A percentile compares a stretch with the other conserved stretches of the same genome.
Evolutionary conservation across 2,329 filamentous ascomycete genomes (phyloP).

Genomic region (Helotiales sp.): DNA sequence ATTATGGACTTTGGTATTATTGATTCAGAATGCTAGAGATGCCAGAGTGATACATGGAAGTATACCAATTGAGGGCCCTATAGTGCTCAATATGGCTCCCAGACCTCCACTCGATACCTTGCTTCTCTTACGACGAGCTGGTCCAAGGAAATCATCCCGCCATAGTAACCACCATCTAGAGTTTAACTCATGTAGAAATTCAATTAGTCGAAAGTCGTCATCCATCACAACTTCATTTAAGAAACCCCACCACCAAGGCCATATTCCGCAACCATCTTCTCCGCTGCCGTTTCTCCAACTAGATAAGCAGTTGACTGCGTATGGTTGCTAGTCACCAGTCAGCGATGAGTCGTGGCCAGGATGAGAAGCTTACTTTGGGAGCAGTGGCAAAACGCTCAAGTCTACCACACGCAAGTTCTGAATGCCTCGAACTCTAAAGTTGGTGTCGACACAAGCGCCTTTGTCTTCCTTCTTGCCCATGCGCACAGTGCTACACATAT

Average conservation of each 20-base stretch:
- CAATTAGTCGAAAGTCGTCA: too few species aligned
- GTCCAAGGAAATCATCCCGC: too few species aligned
- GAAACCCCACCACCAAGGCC: constrained; percentile 4
- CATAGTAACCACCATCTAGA: too few species aligned
- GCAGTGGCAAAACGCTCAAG: constrained; percentile 51
- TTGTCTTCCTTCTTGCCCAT: constrained; percentile 51
- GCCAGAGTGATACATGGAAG: too few species aligned
- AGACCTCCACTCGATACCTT: too few species aligned
- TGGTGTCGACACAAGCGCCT: constrained; percentile 49
- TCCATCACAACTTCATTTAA: background rate
- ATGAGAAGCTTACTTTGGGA: constrained; percentile 44
- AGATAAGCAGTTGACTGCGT: constrained; percentile 55
- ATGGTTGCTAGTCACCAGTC: constrained; percentile 42
- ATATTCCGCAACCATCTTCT: constrained; percentile 49
- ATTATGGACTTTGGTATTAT: too few species aligned
- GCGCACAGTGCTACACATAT: constrained; percentile 56
- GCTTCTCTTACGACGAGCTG: too few species aligned
- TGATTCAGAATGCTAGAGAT: too few species aligned
- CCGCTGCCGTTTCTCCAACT: constrained; percentile 51
- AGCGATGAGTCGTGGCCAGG: background rate
- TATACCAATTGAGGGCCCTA: too few species aligned
- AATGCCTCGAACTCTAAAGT: constrained; percentile 49
- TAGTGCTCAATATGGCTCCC: too few species aligned
- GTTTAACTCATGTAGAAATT: too few species aligned
- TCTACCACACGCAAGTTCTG: constrained; percentile 51